Conservation (phyloP, 139 green algal genomes). For the Chlamydomonas sp. region DNA sequence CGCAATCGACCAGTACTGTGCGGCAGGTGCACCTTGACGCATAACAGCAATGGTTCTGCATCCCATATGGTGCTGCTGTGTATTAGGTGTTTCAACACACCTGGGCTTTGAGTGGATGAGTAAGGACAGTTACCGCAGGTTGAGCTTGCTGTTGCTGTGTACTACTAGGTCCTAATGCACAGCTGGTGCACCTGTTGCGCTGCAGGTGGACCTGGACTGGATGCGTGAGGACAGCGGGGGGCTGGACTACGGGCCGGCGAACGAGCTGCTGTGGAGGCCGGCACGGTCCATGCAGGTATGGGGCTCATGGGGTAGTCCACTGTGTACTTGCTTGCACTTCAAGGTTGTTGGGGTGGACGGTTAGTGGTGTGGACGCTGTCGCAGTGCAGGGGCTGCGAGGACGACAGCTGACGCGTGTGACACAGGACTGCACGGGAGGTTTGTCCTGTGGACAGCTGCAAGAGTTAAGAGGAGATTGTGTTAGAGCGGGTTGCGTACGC, state of each 20-base stretch:
- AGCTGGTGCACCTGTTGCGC: neutral
- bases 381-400: neutral
- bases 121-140: too few species aligned
- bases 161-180: neutral
- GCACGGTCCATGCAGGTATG: conserved; percentile 34
- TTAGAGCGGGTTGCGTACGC: neutral
- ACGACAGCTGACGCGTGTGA: neutral
- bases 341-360: neutral
- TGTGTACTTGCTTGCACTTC: neutral
- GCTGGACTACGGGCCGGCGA: conserved; percentile 18
- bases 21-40: too few species aligned
- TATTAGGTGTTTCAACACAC: too few species aligned
- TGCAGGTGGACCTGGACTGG: conserved; percentile 7
- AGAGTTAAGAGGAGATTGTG: neutral
- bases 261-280: conserved; percentile 40
- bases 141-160: too few species aligned
- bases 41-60: too few species aligned
- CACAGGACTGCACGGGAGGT: neutral
- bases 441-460: neutral
- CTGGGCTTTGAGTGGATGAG: too few species aligned
- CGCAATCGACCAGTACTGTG: too few species aligned
- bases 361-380: neutral
- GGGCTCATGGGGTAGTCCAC: neutral
- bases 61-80: too few species aligned
- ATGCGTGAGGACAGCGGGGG: conserved; percentile 36